phyloP scores from a whole-genome alignment of 495 filamentous ascomycete species.

The Amniculicola lignicola region DNA sequence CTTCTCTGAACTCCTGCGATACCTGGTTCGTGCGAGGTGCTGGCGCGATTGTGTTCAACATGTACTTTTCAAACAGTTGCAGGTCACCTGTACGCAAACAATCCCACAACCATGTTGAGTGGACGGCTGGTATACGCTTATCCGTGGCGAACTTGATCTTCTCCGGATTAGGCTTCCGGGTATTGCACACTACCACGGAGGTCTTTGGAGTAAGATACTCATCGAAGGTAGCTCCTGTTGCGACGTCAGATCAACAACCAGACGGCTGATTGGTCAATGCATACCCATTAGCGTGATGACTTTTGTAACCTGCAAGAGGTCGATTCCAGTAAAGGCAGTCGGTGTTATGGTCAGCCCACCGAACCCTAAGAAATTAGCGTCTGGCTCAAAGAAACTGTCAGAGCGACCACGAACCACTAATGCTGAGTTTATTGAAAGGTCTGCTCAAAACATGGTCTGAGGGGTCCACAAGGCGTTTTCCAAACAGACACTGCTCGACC shows the following conservation, averaged over 20 bases:
- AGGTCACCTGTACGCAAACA: slow-evolving; percentile 61
- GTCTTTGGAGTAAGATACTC: slow-evolving; percentile 65
- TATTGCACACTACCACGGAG: slow-evolving; percentile 68
- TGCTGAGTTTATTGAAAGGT: slow-evolving; percentile 67
- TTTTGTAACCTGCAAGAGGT: slow-evolving; percentile 78
- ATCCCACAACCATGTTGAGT: slow-evolving; percentile 76
- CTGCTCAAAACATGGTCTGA: slow-evolving; percentile 65
- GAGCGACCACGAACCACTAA: slow-evolving; percentile 52
- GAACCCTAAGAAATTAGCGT: slow-evolving; percentile 51
- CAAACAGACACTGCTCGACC: slow-evolving; percentile 81
- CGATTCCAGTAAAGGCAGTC: slow-evolving; percentile 78
- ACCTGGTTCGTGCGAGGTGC: neutral
- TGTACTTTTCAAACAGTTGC: slow-evolving; percentile 47
- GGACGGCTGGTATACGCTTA: slow-evolving; percentile 75
- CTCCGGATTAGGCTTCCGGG: slow-evolving; percentile 59
- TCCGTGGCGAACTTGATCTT: slow-evolving; percentile 72
- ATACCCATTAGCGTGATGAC: slow-evolving; percentile 68
- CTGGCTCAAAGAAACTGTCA: neutral
- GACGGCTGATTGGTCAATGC: slow-evolving; percentile 4
- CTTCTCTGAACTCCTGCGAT: slow-evolving; percentile 9
- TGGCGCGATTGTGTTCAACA: neutral
- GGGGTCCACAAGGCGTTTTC: slow-evolving; percentile 68
- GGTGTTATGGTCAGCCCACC: slow-evolving; percentile 66
- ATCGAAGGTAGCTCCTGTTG: slow-evolving; percentile 64
- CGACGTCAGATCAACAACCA: slow-evolving; percentile 11